Conservation (phyloP, 2,329 filamentous ascomycete genomes). For the Pseudogymnoascus sp. region DNA sequence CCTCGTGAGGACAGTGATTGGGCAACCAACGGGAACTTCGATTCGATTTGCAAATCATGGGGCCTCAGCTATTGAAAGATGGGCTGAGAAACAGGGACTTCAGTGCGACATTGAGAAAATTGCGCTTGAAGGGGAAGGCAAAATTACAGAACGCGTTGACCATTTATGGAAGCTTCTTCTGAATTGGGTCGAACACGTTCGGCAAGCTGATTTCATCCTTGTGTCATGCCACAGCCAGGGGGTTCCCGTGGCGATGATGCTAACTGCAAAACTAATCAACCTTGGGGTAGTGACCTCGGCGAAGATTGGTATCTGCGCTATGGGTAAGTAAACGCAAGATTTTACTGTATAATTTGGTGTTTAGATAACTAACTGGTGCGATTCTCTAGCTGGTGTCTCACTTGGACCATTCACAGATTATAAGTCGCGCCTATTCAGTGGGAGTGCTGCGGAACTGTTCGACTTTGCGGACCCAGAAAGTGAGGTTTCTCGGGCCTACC, state of each 20-base stretch:
- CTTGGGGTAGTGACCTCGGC: conserved; percentile 73
- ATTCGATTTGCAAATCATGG: conserved; percentile 85
- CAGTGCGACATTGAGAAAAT: conserved; percentile 87
- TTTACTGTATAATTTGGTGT: neutral
- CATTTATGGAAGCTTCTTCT: conserved; percentile 89
- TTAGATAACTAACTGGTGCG: conserved; percentile 15
- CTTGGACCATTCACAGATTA: conserved; percentile 90
- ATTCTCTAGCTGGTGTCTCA: conserved; percentile 72
- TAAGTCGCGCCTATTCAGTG: conserved; percentile 80
- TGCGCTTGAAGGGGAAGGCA: conserved; percentile 88
- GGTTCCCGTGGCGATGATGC: conserved; percentile 86
- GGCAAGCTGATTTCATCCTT: conserved; percentile 78
- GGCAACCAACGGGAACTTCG: conserved; percentile 91
- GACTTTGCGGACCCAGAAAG: conserved; percentile 82
- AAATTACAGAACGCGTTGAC: conserved; percentile 80
- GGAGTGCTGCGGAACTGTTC: conserved; percentile 88
- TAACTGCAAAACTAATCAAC: conserved; percentile 85
- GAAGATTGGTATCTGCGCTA: conserved; percentile 77
- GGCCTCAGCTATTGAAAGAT: conserved; percentile 73
- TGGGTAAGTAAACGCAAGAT: conserved; percentile 38
- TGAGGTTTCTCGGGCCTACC: conserved; percentile 73
- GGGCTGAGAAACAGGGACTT: conserved; percentile 64
- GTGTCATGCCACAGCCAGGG: conserved; percentile 95
- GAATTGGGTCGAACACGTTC: conserved; percentile 90
- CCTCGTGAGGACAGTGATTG: conserved; percentile 80